Conservation (phyloP, 2,329 filamentous ascomycete genomes). For the Sclerotinia spermophila region DNA sequence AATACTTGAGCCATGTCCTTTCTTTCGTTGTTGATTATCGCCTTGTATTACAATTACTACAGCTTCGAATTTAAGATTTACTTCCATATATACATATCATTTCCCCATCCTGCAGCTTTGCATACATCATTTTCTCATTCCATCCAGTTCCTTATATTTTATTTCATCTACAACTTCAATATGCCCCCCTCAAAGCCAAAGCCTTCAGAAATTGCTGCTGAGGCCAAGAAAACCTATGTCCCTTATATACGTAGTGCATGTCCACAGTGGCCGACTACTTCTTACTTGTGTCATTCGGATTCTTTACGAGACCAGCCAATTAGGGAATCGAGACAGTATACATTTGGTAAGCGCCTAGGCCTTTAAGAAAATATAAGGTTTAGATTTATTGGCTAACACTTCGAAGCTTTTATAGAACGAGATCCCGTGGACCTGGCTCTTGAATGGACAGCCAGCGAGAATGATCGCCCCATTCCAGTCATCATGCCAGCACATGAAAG, state of each 20-base stretch:
- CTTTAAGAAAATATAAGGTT: not conserved
- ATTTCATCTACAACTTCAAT: not conserved
- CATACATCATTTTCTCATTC: not conserved
- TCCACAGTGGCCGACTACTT: slow-evolving; percentile 54
- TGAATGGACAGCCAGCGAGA: slow-evolving; percentile 46
- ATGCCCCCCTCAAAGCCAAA: slow-evolving; percentile 60
- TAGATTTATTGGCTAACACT: not conserved
- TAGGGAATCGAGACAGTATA: slow-evolving; percentile 36
- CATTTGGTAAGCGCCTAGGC: slow-evolving; percentile 42
- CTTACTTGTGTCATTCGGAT: slow-evolving; percentile 48
- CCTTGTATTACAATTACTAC: not conserved
- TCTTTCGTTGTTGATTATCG: not conserved
- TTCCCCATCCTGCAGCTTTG: not conserved
- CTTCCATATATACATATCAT: not conserved
- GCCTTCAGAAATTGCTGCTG: slow-evolving; percentile 66
- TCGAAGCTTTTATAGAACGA: slow-evolving; percentile 46
- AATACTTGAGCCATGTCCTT: slow-evolving; percentile 1
- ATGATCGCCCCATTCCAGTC: slow-evolving; percentile 35
- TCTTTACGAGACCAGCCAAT: slow-evolving; percentile 42
- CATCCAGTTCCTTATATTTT: not conserved
- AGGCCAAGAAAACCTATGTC: slow-evolving; percentile 68
- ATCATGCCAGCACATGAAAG: slow-evolving; percentile 63
- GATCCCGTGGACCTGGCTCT: slow-evolving; percentile 61
- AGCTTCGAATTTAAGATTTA: not conserved
- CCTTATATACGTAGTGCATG: slow-evolving; percentile 59